These are phyloP conservation scores for Sarocladium oryzae DNA, from an alignment of 2,329 filamentous ascomycete genomes.

Conservation along the genomic window DNA sequence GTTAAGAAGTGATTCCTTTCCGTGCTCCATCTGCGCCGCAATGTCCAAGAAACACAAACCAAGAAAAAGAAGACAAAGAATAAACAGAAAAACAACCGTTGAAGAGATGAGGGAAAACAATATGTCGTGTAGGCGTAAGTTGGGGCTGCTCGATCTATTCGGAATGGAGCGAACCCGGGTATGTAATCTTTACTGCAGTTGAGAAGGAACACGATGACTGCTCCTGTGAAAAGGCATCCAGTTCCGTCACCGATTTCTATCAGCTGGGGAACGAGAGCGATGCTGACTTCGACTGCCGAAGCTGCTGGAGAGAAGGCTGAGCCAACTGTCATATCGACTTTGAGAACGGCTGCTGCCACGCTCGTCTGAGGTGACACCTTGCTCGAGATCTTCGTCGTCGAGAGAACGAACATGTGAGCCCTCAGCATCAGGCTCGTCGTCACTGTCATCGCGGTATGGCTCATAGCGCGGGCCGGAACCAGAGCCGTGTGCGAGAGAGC, in stretches of 20 bases:
- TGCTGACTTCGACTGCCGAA: background rate
- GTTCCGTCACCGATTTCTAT: background rate
- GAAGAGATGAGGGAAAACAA: background rate
- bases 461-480: constrained; percentile 47
- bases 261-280: constrained; percentile 4
- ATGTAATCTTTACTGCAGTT: background rate
- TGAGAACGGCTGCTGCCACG: constrained; percentile 15
- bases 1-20: too few relatives aligned
- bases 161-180: background rate
- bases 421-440: constrained; percentile 35
- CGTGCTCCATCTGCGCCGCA: constrained; percentile 3
- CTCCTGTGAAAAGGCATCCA: background rate
- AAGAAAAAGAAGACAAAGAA: background rate
- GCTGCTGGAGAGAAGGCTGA: constrained; percentile 30
- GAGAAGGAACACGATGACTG: background rate
- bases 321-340: constrained; percentile 26
- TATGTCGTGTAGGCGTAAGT: constrained; percentile 7
- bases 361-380: constrained; percentile 26
- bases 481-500: constrained; percentile 51
- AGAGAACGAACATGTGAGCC: constrained; percentile 19
- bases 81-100: background rate
- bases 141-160: constrained; percentile 1
- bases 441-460: constrained; percentile 46
- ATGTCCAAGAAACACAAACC: background rate
- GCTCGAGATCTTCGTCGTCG: constrained; percentile 35